Conservation (phyloP, 768 basidiomycete genomes). For the Suillus discolor region DNA sequence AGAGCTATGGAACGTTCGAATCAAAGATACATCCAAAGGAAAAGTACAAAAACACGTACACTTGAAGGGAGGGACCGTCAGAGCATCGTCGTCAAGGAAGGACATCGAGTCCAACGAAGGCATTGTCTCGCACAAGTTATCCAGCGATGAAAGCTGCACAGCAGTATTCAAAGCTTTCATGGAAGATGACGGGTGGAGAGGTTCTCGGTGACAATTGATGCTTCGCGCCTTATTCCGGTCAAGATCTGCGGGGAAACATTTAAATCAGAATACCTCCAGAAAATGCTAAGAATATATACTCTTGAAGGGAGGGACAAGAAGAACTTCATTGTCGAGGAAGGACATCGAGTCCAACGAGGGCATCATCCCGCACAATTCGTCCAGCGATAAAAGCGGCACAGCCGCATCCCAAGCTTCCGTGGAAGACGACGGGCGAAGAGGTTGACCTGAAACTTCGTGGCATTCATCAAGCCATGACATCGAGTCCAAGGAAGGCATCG, state of each 20-base stretch:
- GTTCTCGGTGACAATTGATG: not conserved
- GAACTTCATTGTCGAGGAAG: not conserved
- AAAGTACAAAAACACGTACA: not conserved
- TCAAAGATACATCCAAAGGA: not conserved
- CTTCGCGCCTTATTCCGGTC: not conserved
- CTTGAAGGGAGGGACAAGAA: not conserved
- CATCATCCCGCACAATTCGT: not conserved
- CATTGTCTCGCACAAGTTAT: not conserved
- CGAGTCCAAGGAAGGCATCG: not conserved
- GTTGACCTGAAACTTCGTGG: not conserved
- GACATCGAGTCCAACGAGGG: not conserved
- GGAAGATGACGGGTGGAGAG: not conserved
- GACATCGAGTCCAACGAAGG: not conserved
- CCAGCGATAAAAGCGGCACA: conserved; percentile 1
- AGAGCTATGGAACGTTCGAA: not conserved
- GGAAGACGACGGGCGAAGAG: not conserved
- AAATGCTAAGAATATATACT: not conserved
- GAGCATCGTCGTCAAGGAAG: not conserved
- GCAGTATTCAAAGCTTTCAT: not conserved
- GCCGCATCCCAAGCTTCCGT: conserved; percentile 1
- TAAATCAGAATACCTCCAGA: not conserved
- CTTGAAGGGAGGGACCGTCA: not conserved
- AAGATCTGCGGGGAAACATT: not conserved
- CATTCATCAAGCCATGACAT: conserved; percentile 3
- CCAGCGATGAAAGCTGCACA: not conserved